Percentiles rank a stretch among this genome's conserved stretches.
phyloP scores from a whole-genome alignment of 2,329 filamentous ascomycete species.

The Talaromyces sp. region DNA sequence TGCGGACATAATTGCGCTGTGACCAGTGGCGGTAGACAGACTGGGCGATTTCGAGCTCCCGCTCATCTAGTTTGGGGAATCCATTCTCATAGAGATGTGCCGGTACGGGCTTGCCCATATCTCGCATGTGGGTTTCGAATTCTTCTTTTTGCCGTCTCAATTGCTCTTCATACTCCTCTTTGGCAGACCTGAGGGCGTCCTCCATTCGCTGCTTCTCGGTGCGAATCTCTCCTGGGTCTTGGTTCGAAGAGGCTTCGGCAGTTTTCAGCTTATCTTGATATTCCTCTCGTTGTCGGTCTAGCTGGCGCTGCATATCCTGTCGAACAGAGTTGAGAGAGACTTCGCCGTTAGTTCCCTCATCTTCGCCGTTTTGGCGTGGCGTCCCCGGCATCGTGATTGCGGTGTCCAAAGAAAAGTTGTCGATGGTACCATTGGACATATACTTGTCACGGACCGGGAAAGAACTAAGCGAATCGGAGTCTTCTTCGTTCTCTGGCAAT shows the following conservation, averaged over 20 bases:
- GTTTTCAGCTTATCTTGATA: slow-evolving; percentile 76
- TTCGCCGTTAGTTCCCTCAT: slow-evolving; percentile 55
- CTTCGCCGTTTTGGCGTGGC: slow-evolving; percentile 69
- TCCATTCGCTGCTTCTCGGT: slow-evolving; percentile 86
- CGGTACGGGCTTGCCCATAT: slow-evolving; percentile 64
- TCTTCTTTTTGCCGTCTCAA: slow-evolving; percentile 79
- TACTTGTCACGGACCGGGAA: slow-evolving; percentile 93
- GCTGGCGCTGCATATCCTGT: slow-evolving; percentile 79
- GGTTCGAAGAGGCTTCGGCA: slow-evolving; percentile 71
- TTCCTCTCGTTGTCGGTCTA: slow-evolving; percentile 83
- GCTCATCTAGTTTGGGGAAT: slow-evolving; percentile 62
- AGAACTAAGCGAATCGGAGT: slow-evolving; percentile 84
- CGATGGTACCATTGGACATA: slow-evolving; percentile 88
- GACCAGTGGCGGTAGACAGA: slow-evolving; percentile 74
- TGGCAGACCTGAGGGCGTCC: slow-evolving; percentile 73
- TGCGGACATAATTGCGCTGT: slow-evolving; percentile 82
- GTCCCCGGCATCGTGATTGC: slow-evolving; percentile 93
- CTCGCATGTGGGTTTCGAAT: slow-evolving; percentile 81
- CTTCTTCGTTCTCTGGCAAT: slow-evolving; percentile 66
- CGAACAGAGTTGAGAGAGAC: slow-evolving; percentile 73
- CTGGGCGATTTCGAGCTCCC: slow-evolving; percentile 71
- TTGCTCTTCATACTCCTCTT: slow-evolving; percentile 86
- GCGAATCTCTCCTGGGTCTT: slow-evolving; percentile 78
- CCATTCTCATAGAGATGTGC: slow-evolving; percentile 49
- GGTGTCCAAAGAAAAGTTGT: slow-evolving; percentile 95